Evolutionary conservation across 495 filamentous ascomycete species (phyloP).

Genomic region (Xylaria cubensis): DNA sequence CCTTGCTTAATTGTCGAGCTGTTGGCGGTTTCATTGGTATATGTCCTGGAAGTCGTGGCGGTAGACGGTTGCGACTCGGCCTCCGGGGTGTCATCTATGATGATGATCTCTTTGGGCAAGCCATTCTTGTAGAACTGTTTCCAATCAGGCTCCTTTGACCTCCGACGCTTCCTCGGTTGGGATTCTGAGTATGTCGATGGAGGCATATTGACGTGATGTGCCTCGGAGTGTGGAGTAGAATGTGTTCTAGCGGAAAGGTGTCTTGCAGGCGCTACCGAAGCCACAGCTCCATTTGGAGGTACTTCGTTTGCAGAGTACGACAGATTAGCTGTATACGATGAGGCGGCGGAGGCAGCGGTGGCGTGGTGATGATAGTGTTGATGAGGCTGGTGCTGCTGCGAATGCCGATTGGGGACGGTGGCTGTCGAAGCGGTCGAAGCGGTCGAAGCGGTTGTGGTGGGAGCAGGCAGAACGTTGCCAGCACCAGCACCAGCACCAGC

Average conservation of each 20-base stretch:
- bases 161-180: slow-evolving; percentile 59
- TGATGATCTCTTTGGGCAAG: slow-evolving; percentile 89
- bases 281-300: slow-evolving; percentile 47
- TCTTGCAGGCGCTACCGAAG: slow-evolving; percentile 43
- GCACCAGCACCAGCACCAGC: slow-evolving; percentile 4
- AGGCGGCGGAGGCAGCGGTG: slow-evolving; percentile 36
- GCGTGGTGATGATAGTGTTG: slow-evolving; percentile 16
- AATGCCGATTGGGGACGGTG: slow-evolving; percentile 39
- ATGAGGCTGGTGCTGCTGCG: slow-evolving; percentile 37
- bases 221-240: slow-evolving; percentile 39
- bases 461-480: slow-evolving; percentile 53
- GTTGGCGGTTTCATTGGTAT: slow-evolving; percentile 41
- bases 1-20: slow-evolving; percentile 27
- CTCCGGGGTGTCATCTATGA: slow-evolving; percentile 90
- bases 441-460: slow-evolving; percentile 55
- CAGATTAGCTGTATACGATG: slow-evolving; percentile 42
- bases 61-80: slow-evolving; percentile 51
- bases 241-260: slow-evolving; percentile 39
- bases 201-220: slow-evolving; percentile 46
- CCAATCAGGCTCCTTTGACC: slow-evolving; percentile 81
- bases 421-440: slow-evolving; percentile 47
- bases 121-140: slow-evolving; percentile 91
- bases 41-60: slow-evolving; percentile 37
- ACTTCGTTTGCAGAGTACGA: slow-evolving; percentile 29
- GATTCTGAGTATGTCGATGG: slow-evolving; percentile 33